Evolutionary conservation across 768 basidiomycete species (phyloP), one percentile per base, ranked within the genome.

Genomic region (Mycena epipterygia): DNA sequence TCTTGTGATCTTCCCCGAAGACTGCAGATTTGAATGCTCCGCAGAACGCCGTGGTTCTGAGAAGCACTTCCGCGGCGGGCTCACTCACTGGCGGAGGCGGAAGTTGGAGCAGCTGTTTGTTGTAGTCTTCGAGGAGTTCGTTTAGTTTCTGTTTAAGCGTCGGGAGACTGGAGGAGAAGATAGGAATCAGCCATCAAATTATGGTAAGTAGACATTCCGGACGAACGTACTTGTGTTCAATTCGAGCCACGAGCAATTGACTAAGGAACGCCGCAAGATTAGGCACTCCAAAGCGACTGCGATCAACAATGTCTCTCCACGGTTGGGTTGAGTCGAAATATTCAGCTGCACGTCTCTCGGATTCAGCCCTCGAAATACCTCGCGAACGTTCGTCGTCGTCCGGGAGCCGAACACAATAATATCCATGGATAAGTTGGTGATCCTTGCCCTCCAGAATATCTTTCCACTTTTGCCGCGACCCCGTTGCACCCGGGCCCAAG

Each of bases 401-500:
- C 0, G 90, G 89, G 12, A 91, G 88, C 48, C 89, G 89, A 32
- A 91, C 89, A 23, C 89, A 90, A 63, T 89, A 92, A 67, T 92
- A 93, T 9, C 92, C 87, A 60, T 89, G 89, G 41, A 74, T 83
- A 66, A 92, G 79, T 19, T 21, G 59, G 73, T 92, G 79, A 52
- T 77, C 53, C 46, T 81, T 81, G 35, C 88, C 89, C 67, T 88
- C 82, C 7, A 93, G 78, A 4, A 89, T 81, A 0, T 84, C 81
- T n/a, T 82, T 79, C 90, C 91, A 93, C 32, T 41, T 49, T 35
- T 81, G 52, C 19, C 80, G 85, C 51, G 82, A 51, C 46, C 84
- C 81, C 5, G 76, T 83, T 4, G 85, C 81, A 13, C 89, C 89
- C 0, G 71, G 48, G 0, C 79, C 76, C 1, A 94, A 77, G 5